A percentile compares a stretch with the other conserved stretches of the same genome.
These are phyloP conservation scores for Podaxis sp. DNA, from an alignment of 768 basidiomycete species.

Conservation along the genomic window DNA sequence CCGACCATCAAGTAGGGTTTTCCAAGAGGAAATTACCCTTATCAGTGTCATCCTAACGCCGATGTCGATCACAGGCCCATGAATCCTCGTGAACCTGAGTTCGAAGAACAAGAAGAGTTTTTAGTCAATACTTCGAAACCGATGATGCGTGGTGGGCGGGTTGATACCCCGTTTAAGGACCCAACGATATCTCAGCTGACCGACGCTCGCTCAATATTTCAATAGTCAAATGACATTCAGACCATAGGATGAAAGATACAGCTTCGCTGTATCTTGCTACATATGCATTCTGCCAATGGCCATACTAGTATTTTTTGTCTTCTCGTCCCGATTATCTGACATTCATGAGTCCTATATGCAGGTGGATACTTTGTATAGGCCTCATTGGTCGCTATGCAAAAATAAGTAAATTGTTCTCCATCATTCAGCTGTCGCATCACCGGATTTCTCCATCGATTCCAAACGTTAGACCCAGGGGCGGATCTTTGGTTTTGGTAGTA, in stretches of 20 bases:
- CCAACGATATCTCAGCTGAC: no score
- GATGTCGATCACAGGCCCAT: neutral
- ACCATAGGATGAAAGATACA: no score
- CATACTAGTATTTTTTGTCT: neutral
- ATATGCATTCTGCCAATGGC: no score
- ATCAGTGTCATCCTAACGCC: neutral
- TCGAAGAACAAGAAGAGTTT: neutral
- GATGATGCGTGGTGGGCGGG: no score
- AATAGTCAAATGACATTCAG: no score
- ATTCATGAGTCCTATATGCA: neutral
- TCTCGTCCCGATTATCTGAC: neutral
- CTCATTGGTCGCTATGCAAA: no score
- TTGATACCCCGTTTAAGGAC: no score
- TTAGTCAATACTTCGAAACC: neutral
- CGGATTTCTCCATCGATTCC: no score
- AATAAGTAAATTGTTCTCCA: neutral
- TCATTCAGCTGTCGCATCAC: neutral
- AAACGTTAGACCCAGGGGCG: no score
- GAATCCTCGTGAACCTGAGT: neutral
- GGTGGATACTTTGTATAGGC: neutral
- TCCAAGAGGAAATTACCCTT: neutral
- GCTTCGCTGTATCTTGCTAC: no score
- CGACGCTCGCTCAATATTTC: no score
- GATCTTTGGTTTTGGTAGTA: no score
- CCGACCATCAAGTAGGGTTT: neutral